Evolutionary conservation across 257 asterid species (phyloP).

Genomic region (Verbena officinalis): DNA sequence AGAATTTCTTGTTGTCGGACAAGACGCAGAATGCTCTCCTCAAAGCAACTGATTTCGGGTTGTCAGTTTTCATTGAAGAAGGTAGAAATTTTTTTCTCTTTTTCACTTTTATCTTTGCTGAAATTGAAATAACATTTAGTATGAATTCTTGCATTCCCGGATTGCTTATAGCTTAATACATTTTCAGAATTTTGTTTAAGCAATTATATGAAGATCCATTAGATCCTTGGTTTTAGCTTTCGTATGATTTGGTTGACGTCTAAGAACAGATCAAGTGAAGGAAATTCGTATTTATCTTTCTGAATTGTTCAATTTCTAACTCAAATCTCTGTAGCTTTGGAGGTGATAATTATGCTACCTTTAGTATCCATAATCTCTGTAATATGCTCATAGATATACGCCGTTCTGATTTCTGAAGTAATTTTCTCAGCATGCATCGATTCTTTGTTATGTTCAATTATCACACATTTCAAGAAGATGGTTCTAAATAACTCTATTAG

Average conservation of each 20-base stretch:
- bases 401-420: too few species aligned
- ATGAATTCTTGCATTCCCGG: neutral
- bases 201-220: neutral
- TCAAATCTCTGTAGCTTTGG: too few species aligned
- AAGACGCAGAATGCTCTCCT: conserved; percentile 54
- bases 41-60: conserved; percentile 81
- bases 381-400: too few species aligned
- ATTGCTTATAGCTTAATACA: neutral
- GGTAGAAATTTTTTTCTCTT: conserved; percentile 37
- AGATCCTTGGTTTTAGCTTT: neutral
- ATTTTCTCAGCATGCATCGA: neutral
- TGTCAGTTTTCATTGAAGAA: conserved; percentile 77
- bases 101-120: neutral
- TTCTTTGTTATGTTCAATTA: conserved; percentile 1
- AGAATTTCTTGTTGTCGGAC: conserved; percentile 75
- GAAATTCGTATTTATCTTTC: neutral
- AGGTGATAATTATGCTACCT: too few species aligned
- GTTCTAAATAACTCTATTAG: too few species aligned
- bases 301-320: neutral
- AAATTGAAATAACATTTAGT: neutral
- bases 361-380: too few species aligned
- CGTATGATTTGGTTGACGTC: neutral
- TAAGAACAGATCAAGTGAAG: neutral
- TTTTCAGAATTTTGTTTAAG: neutral
- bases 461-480: too few species aligned